Evolutionary conservation across 2,329 filamentous ascomycete species (phyloP).

Genomic region (Tympanopsis confertula): DNA sequence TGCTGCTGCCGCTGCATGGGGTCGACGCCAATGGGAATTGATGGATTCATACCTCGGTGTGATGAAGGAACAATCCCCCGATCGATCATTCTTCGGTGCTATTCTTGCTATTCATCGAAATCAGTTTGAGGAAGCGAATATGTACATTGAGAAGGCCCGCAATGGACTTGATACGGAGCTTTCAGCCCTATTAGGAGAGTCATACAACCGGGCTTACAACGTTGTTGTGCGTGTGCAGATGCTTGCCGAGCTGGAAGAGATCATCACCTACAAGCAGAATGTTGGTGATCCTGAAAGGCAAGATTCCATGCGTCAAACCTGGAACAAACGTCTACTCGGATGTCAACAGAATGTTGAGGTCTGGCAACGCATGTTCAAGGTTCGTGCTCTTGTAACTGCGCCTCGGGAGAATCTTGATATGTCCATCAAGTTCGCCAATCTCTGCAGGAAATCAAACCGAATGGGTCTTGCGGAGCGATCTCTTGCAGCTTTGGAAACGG

Average conservation of each 20-base stretch:
- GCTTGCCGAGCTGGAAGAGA: slow-evolving; percentile 95
- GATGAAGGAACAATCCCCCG: slow-evolving; percentile 87
- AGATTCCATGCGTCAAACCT: slow-evolving; percentile 81
- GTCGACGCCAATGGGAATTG: slow-evolving; percentile 87
- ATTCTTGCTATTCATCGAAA: slow-evolving; percentile 92
- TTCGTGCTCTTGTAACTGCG: slow-evolving; percentile 81
- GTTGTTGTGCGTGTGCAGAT: slow-evolving; percentile 98
- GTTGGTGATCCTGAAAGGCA: slow-evolving; percentile 75
- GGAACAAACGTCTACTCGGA: slow-evolving; percentile 88
- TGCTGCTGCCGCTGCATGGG: slow-evolving; percentile 92
- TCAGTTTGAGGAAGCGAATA: slow-evolving; percentile 82
- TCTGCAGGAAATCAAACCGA: slow-evolving; percentile 90
- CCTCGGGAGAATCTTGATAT: slow-evolving; percentile 93
- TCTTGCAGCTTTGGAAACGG: slow-evolving; percentile 23
- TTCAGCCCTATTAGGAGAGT: slow-evolving; percentile 91
- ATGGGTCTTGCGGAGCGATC: slow-evolving; percentile 94
- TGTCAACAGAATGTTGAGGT: slow-evolving; percentile 96
- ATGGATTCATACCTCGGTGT: slow-evolving; percentile 96
- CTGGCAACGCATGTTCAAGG: slow-evolving; percentile 95
- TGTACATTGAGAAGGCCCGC: slow-evolving; percentile 79
- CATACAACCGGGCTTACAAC: slow-evolving; percentile 92
- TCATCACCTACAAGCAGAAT: slow-evolving; percentile 89
- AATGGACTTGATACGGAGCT: slow-evolving; percentile 93
- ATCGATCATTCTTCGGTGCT: slow-evolving; percentile 93
- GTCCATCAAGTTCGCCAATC: slow-evolving; percentile 99